Evolutionary conservation across 441 rosid species (phyloP), one percentile per base, ranked within the genome.

Genomic region (Euphorbia celastroides): DNA sequence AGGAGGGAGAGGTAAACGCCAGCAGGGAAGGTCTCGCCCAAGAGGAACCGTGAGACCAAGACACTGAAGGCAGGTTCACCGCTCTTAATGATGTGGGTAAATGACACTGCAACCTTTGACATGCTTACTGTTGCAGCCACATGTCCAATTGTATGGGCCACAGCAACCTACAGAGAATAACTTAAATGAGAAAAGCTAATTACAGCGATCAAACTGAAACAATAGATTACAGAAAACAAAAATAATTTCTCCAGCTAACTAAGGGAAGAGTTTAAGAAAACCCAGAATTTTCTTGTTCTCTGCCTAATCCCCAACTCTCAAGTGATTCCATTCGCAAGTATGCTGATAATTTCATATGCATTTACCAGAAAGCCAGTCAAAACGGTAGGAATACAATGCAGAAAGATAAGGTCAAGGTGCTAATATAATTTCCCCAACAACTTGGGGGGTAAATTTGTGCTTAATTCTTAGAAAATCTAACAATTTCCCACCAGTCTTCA

Each of bases 101-200:
- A 93, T 27, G 98, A 93, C 63, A 93, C 97, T 13, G 99, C 97
- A 22, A 91, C 99, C 79, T 93, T 93, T 0, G 98, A 93, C 97
- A 93, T 90, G 72, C 98, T 93, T 67, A 90, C 93, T 0, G 98
- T 90, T 52, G 98, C 98, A 12, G 98, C 98, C 23, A 93, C 97
- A 81, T 93, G 98, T 61, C 98, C 97, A 22, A 90, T 86, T 54
- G 97, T 93, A 77, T 90, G 97, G 11, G 97, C 98, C 75, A 93
- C 90, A 0, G 95, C 98, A 75, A 93, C 98, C 98, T 90, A 75
- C 57, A 50, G 5, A 52, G 27, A 23, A 23, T 0, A 52, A 50
- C 57, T 52, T 9, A 52, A 7, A 7, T 52, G 1, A 34, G 22
- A 25, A 86, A 77, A 73, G 72, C 86, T 85, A 74, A 86, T 85